Conservation (phyloP, 129 eudicot species). For the Helichrysum umbraculigerum region DNA sequence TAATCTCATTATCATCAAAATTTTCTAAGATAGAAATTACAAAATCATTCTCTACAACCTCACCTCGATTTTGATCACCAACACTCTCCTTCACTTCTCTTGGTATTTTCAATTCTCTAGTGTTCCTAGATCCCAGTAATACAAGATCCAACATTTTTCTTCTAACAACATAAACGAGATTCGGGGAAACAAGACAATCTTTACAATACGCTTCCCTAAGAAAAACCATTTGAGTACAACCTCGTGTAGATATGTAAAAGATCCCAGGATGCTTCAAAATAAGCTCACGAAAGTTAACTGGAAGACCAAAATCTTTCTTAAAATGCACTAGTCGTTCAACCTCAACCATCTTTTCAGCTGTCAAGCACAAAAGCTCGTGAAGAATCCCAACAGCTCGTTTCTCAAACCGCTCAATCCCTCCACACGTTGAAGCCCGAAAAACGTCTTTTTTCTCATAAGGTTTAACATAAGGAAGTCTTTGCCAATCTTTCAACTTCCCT, state of each 20-base stretch:
- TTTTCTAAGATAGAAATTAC: slow-evolving; percentile 50
- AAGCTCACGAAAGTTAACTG: slow-evolving; percentile 75
- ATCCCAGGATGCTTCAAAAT: slow-evolving; percentile 82
- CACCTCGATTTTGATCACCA: slow-evolving; percentile 27
- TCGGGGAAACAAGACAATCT: slow-evolving; percentile 60
- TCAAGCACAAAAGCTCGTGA: slow-evolving; percentile 83
- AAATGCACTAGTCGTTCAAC: slow-evolving; percentile 75
- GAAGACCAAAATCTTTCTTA: slow-evolving; percentile 71
- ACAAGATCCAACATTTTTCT: slow-evolving; percentile 80
- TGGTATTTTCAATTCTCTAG: slow-evolving; percentile 45
- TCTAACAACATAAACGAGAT: slow-evolving; percentile 56
- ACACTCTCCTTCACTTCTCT: slow-evolving; percentile 39
- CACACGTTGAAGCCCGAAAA: slow-evolving; percentile 49
- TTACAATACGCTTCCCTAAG: slow-evolving; percentile 73
- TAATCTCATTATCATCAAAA: slow-evolving; percentile 26
- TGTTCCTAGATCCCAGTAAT: slow-evolving; percentile 55
- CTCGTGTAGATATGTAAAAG: slow-evolving; percentile 70
- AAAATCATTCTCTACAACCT: slow-evolving; percentile 44
- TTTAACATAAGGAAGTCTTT: slow-evolving; percentile 73
- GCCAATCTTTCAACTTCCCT: slow-evolving; percentile 79
- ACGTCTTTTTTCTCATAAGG: slow-evolving; percentile 65
- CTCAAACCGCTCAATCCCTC: slow-evolving; percentile 80
- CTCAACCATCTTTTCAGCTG: slow-evolving; percentile 78
- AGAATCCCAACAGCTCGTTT: slow-evolving; percentile 82
- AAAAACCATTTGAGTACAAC: slow-evolving; percentile 56